These are phyloP conservation scores for Brasilioporus rufonigricans DNA, from an alignment of 768 basidiomycete genomes.

Conservation along the genomic window DNA sequence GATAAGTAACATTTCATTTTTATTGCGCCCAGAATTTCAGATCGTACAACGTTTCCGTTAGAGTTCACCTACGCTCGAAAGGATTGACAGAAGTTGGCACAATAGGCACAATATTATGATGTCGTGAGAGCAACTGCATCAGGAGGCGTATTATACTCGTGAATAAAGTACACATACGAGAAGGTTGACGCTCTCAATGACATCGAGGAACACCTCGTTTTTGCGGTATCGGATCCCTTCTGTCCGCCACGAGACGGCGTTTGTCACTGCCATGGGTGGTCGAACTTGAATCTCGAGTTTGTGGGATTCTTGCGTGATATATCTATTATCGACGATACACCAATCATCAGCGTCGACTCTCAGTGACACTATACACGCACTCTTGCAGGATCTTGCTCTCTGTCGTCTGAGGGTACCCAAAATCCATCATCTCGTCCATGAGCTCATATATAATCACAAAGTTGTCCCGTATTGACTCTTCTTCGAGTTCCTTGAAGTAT, in stretches of 20 bases:
- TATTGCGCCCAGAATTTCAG: constrained; percentile 96
- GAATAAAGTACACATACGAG: constrained; percentile 52
- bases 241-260: constrained; percentile 97
- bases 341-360: neutral
- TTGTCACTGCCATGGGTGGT: constrained; percentile 96
- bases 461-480: constrained; percentile 98
- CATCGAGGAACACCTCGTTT: constrained; percentile 99
- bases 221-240: constrained; percentile 97
- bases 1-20: constrained; percentile 99
- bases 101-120: neutral
- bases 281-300: constrained; percentile 92
- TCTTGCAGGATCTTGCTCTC: constrained; percentile 99
- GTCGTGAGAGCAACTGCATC: neutral
- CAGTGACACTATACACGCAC: constrained; percentile 40
- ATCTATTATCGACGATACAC: constrained; percentile 43
- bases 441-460: constrained; percentile 99
- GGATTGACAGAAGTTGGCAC: neutral
- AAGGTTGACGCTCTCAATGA: constrained; percentile 96
- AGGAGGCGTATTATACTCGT: neutral
- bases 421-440: constrained; percentile 99
- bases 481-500: constrained; percentile 99
- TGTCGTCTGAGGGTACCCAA: constrained; percentile 97
- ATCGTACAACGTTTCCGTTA: constrained; percentile 94
- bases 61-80: constrained; percentile 77
- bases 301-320: constrained; percentile 98